phyloP scores from a whole-genome alignment of 148 eudicot genomes.

The Talinum fruticosum region DNA sequence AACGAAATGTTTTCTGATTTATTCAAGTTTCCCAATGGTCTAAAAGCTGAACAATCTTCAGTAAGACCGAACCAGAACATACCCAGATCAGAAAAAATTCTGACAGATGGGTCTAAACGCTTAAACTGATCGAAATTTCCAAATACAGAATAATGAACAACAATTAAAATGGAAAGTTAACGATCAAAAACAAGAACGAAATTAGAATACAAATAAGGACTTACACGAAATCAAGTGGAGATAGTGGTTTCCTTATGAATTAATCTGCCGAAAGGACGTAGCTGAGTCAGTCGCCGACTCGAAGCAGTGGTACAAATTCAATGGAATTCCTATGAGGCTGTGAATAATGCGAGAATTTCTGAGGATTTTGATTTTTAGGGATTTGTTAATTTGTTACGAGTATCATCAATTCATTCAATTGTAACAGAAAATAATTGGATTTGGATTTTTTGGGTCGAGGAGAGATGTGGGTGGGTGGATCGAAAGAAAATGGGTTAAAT shows the following conservation, averaged over 20 bases:
- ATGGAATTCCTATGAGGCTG: not conserved
- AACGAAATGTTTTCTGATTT: not conserved
- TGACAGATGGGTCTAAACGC: not conserved
- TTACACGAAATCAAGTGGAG: not conserved
- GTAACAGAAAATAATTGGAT: not conserved
- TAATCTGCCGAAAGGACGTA: not conserved
- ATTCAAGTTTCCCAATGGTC: not conserved
- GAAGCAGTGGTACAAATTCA: not conserved
- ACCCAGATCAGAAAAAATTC: not conserved
- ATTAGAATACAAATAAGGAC: not conserved
- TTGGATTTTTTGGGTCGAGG: not conserved
- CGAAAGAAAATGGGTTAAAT: not conserved
- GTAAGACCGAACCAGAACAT: not conserved
- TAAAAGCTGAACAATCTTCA: not conserved
- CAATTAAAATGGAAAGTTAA: not conserved
- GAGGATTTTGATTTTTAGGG: not conserved
- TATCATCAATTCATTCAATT: too few relatives aligned
- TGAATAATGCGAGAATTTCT: not conserved
- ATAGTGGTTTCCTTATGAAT: not conserved
- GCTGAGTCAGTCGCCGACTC: not conserved
- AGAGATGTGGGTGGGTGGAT: not conserved
- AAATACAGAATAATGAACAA: not conserved
- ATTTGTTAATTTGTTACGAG: too few relatives aligned
- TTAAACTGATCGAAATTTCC: not conserved
- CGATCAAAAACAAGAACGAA: not conserved